Evolutionary conservation across 352 stramenopile genomes (phyloP), one percentile per base, ranked within the genome.

Genomic region (Phytophthora constricta): DNA sequence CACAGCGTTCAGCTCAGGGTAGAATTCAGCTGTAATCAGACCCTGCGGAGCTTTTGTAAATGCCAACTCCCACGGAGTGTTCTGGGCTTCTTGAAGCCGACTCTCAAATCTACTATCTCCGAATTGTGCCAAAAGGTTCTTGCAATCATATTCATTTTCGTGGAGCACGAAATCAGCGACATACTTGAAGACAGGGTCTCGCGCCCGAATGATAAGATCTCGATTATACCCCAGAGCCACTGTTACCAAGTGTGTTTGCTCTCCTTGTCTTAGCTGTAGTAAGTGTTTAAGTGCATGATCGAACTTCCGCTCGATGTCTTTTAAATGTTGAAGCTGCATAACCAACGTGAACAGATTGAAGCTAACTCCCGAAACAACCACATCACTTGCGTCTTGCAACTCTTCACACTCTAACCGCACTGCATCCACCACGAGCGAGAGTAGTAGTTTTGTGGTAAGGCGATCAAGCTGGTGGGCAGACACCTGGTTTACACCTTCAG

Each of bases 161-260:
- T 34, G 22, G 22, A 93, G 56, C 2, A 72, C 33, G n/a, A 90
- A 82, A 11, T 89, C 72, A 59, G 86, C 83, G 13, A 58, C 60
- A 57, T 80, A 78, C 58, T 90, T 93, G 59, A 77, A 79, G 3
- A 84, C 48, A 22, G 86, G 84, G 14, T 93, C 84, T 46, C 50
- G 64, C 1, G 78, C 78, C 39, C 77, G 70, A 41, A 93, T 34
- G 5, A 86, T 26, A 0, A 93, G 60, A 3, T 60, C 56, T 7
- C 37, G 42, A 1, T 61, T 67, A 1, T 61, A 22, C 7, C 80
- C 74, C 0, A 87, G 19, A 1, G 72, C 65, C 9, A 89, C 46
- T 2, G 73, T 79, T 17, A 91, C 59, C 7, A 91, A 43, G 46
- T 83, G 80, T 11, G 64, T 63, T 27, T 90, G 79, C 7, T 79